Conservation (phyloP, 768 basidiomycete genomes). For the Boletales sp. region DNA sequence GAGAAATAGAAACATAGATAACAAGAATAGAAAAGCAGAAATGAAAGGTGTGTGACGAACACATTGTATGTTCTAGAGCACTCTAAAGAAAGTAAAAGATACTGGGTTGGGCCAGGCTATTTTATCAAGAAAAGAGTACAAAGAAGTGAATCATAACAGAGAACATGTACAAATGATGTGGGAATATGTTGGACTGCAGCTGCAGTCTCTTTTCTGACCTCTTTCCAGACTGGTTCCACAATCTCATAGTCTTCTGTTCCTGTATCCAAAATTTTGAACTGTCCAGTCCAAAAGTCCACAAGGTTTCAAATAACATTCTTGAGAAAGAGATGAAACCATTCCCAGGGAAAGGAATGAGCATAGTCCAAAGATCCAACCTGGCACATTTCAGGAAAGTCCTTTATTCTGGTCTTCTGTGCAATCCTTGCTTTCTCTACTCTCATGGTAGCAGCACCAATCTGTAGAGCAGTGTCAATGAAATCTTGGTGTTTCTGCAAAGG, state of each 20-base stretch:
- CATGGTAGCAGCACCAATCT: slow-evolving; percentile 24
- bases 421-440: slow-evolving; percentile 17
- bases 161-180: slow-evolving; percentile 28
- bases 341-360: neutral
- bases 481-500: slow-evolving; percentile 33
- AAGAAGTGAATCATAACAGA: too few relatives aligned
- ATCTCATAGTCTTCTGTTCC: slow-evolving; percentile 30
- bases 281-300: neutral
- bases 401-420: slow-evolving; percentile 30
- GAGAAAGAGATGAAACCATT: neutral
- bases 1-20: too few relatives aligned
- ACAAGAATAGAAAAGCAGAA: too few relatives aligned
- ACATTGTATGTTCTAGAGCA: too few relatives aligned
- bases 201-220: slow-evolving; percentile 33
- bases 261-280: slow-evolving; percentile 34
- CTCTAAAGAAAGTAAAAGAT: too few relatives aligned
- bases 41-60: too few relatives aligned
- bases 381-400: slow-evolving; percentile 21
- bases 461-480: slow-evolving; percentile 23
- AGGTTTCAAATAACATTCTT: neutral
- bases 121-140: too few relatives aligned
- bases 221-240: slow-evolving; percentile 35
- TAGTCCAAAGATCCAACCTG: neutral
- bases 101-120: too few relatives aligned
- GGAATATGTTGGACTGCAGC: slow-evolving; percentile 23